Conservation (phyloP, 805 yeast genomes). For the Citeromyces matritensis region DNA sequence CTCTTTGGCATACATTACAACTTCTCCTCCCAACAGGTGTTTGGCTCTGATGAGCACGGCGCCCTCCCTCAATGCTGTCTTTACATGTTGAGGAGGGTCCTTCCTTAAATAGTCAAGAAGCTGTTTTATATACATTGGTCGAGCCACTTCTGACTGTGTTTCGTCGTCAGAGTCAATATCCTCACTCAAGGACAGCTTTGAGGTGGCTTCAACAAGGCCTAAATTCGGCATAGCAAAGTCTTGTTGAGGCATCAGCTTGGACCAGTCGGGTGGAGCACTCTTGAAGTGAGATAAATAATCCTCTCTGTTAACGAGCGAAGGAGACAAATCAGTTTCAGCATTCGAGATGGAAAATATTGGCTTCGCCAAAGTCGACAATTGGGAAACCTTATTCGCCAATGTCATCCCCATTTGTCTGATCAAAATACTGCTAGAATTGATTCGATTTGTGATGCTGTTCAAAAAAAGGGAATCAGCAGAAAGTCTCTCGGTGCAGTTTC, state of each 20-base stretch:
- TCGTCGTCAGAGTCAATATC: not conserved
- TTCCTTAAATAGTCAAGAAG: conserved; percentile 38
- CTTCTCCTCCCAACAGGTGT: conserved; percentile 40
- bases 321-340: conserved; percentile 7
- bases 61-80: conserved; percentile 31
- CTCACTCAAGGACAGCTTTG: not conserved
- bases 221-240: not conserved
- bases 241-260: not conserved
- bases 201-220: not conserved
- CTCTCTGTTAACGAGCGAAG: conserved; percentile 3
- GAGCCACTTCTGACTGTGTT: conserved; percentile 17
- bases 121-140: conserved; percentile 64
- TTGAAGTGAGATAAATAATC: not conserved
- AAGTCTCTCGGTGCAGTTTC: conserved; percentile 11
- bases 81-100: conserved; percentile 33
- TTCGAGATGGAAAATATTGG: conserved; percentile 14
- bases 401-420: conserved; percentile 38
- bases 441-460: conserved; percentile 32
- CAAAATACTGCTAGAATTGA: conserved; percentile 30
- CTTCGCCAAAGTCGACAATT: conserved; percentile 11
- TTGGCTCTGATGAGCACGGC: conserved; percentile 56
- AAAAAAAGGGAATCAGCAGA: conserved; percentile 25
- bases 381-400: conserved; percentile 36
- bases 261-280: not conserved
- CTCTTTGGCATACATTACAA: conserved; percentile 38